Percentiles rank a stretch among this genome's conserved stretches.
phyloP scores from a whole-genome alignment of 1,284 basidiomycete species.

The Exobasidium cylindrosporum region DNA sequence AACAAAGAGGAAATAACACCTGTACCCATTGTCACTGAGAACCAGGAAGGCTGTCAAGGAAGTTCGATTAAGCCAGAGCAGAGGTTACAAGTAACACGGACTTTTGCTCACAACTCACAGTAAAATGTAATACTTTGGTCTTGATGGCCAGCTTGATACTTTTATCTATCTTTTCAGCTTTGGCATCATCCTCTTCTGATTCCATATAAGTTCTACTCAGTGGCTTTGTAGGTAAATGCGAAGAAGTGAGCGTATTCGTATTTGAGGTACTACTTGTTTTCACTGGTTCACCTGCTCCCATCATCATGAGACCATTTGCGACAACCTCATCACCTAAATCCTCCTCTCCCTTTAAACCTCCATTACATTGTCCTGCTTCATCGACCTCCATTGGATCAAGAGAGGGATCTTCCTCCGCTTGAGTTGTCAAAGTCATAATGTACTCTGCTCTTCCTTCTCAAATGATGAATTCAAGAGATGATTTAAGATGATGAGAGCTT shows the following conservation, averaged over 20 bases:
- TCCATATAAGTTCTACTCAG: background rate
- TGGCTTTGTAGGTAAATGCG: background rate
- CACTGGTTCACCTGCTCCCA: background rate
- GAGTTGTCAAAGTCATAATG: too few relatives aligned
- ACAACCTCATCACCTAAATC: background rate
- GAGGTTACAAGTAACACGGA: background rate
- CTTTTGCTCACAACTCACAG: too few relatives aligned
- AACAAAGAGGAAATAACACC: conserved; percentile 37
- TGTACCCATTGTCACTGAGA: conserved; percentile 41
- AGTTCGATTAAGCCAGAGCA: too few relatives aligned
- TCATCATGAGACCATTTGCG: background rate
- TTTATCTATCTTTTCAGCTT: background rate
- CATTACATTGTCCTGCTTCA: background rate
- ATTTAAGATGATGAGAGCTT: too few relatives aligned
- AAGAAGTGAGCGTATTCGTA: background rate
- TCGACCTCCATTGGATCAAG: background rate
- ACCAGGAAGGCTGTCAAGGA: conserved; percentile 42
- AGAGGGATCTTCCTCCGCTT: too few relatives aligned
- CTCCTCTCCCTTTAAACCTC: background rate
- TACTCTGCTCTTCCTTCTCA: too few relatives aligned
- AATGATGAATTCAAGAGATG: too few relatives aligned
- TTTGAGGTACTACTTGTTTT: background rate
- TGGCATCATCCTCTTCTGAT: background rate
- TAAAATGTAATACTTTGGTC: conserved; percentile 10
- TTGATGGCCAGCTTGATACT: background rate